Conservation (phyloP, 2,329 filamentous ascomycete genomes). For the Aspergillus fructus region DNA sequence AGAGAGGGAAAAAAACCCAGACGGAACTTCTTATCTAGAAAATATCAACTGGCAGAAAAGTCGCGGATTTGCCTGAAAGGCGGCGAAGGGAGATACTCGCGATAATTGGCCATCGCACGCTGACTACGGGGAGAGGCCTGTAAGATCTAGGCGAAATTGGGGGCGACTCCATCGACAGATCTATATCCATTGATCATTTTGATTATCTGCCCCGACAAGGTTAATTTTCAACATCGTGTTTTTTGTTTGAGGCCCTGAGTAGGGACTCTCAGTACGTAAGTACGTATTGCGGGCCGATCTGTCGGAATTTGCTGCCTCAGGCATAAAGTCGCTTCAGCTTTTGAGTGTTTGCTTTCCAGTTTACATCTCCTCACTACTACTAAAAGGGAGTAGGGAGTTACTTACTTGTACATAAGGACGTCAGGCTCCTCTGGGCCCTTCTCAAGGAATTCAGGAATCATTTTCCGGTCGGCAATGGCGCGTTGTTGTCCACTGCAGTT, state of each 20-base stretch:
- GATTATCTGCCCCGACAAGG: neutral
- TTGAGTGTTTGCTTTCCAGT: no score
- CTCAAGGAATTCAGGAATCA: neutral
- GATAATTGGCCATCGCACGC: neutral
- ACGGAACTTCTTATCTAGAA: neutral
- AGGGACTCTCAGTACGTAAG: neutral
- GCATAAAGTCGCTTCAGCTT: neutral
- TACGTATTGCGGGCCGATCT: neutral
- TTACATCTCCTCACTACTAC: no score
- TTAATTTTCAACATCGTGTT: neutral
- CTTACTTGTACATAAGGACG: neutral
- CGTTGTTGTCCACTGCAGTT: neutral
- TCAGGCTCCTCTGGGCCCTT: neutral
- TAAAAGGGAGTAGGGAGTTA: no score
- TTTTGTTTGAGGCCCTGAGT: neutral
- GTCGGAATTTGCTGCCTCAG: neutral
- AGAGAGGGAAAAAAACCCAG: conserved; percentile 4
- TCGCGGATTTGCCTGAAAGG: neutral
- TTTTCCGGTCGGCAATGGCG: neutral
- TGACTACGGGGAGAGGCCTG: neutral
- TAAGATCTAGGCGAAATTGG: neutral
- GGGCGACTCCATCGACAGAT: neutral
- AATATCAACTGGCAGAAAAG: conserved; percentile 12
- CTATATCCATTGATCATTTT: neutral
- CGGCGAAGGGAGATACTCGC: neutral